Percentiles rank a stretch among this genome's conserved stretches.
These are phyloP conservation scores for Chaetomium olivaceum DNA, from an alignment of 2,329 filamentous ascomycete species.

Conservation along the genomic window DNA sequence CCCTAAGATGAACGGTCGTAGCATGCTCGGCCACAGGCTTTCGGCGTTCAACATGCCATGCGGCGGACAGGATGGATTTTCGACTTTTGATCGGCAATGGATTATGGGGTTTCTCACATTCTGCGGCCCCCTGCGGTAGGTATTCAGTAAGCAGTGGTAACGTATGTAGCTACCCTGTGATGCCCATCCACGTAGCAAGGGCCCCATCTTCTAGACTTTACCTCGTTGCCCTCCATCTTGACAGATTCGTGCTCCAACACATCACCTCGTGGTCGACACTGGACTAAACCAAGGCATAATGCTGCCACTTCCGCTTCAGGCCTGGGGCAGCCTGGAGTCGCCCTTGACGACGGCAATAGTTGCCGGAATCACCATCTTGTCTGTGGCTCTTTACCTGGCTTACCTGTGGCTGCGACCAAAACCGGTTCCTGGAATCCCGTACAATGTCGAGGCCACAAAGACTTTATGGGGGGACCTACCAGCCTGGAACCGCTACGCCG, in stretches of 20 bases:
- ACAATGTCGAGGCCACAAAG: not conserved
- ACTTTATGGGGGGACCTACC: not conserved
- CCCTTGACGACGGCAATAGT: not conserved
- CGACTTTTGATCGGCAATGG: not conserved
- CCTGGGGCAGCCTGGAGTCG: not conserved
- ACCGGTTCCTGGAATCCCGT: not conserved
- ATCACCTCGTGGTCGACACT: not conserved
- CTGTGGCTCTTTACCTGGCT: not conserved
- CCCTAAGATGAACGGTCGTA: not conserved
- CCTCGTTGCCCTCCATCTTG: not conserved
- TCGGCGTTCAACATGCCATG: not conserved
- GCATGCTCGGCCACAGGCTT: not conserved
- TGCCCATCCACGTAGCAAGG: not conserved
- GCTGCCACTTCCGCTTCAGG: not conserved
- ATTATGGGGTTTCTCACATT: no score
- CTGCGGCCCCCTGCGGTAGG: not conserved
- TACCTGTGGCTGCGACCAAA: not conserved
- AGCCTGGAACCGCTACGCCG: not conserved
- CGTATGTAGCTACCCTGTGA: not conserved
- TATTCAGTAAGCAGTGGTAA: no score
- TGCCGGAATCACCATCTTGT: not conserved
- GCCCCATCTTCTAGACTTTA: not conserved
- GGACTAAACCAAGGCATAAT: not conserved
- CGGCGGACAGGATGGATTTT: not conserved
- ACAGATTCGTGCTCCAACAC: no score